phyloP scores from a whole-genome alignment of 2,329 filamentous ascomycete genomes.

The Aspergillus hiratsukae region DNA sequence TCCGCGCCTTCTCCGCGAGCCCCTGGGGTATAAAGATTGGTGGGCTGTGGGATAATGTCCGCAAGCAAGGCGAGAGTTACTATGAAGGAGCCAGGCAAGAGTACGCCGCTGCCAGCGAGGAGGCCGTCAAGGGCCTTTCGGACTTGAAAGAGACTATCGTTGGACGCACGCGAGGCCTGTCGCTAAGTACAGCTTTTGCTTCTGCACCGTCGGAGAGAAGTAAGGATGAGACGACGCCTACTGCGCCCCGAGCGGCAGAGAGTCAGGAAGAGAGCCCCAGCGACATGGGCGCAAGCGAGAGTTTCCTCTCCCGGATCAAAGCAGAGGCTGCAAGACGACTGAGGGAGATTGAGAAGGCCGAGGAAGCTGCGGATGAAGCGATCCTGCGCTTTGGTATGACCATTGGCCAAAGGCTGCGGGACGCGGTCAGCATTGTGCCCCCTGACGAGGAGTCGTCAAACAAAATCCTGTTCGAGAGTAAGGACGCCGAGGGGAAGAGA shows the following conservation, averaged over 20 bases:
- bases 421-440: constrained; percentile 83
- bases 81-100: constrained; percentile 80
- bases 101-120: constrained; percentile 70
- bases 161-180: constrained; percentile 69
- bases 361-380: constrained; percentile 94
- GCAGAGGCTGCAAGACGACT: constrained; percentile 75
- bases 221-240: constrained; percentile 29
- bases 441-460: constrained; percentile 53
- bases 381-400: constrained; percentile 87
- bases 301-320: constrained; percentile 71
- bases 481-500: constrained; percentile 80
- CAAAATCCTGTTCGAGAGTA: constrained; percentile 85
- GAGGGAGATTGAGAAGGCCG: constrained; percentile 83
- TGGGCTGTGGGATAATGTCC: constrained; percentile 84
- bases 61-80: constrained; percentile 90
- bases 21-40: constrained; percentile 88
- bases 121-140: constrained; percentile 76
- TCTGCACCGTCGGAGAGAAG: constrained; percentile 17
- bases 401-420: constrained; percentile 80
- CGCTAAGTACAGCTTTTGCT: constrained; percentile 48
- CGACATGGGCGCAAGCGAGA: constrained; percentile 41
- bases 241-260: constrained; percentile 17
- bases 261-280: constrained; percentile 24
- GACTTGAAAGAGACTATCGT: constrained; percentile 65
- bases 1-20: constrained; percentile 85